Base-by-base conservation (phyloP, 2,329 filamentous ascomycete species). In the Beauveria australis region DNA sequence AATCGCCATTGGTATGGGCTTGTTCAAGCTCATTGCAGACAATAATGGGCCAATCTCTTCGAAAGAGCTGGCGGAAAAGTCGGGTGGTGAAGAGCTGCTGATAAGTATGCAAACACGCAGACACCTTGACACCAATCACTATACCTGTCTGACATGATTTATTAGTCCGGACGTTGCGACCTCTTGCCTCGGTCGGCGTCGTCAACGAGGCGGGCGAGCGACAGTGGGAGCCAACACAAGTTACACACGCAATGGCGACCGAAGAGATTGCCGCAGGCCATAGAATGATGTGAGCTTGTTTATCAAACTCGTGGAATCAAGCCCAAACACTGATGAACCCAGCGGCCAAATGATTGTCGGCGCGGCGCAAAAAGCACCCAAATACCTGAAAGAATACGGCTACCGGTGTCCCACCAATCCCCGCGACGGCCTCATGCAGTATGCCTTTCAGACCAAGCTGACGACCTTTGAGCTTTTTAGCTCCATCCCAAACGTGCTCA, bases 201-300 rank as follows among this genome's bases (percentile, higher is more conserved):
- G 59, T 61, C 28, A 26, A 47, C 1, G 59, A 61, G 22, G 44
- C 53, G 40, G 52, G 52, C 22, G 52, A 56, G 44, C 6, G 52
- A 40, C 22, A 30, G 9, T 61, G 59, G 59, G 40, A 37, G 28
- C 30, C 59, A 2, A 56, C 30, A 5, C 52, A 44, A 16, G 59
- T 61, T 12, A 61, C 59, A 18, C 59, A 51, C 22, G 59, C 59
- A 43, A 61, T 61, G 59, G 52, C 59, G 18, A 53, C 33, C 22
- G 44, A 56, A 12, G 52, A 47, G 5, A 53, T 61, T 19, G 40
- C 59, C 19, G 52, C 59, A 22, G 52, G 59, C 10, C 44, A 54
- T 40, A 44, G 59, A 24, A 56, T 61, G 52, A 61, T 61, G 59
- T 61, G 10, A 44, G 51, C 44, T 16, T 16, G 2, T 1, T 7